phyloP scores from a whole-genome alignment of 2,329 filamentous ascomycete genomes.

The Colletotrichum lupini region DNA sequence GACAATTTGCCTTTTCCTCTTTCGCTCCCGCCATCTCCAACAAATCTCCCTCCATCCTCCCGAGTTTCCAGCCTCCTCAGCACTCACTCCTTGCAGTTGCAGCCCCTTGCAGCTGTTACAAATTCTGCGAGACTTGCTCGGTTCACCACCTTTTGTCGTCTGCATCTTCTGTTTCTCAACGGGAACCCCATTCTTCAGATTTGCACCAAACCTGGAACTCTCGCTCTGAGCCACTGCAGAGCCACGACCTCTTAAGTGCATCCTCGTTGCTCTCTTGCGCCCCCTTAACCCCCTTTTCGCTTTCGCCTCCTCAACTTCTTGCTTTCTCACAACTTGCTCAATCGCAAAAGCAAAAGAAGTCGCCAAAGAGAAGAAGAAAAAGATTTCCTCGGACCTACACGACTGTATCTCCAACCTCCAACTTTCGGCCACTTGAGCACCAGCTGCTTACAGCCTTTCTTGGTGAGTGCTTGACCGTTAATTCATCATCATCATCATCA shows the following conservation, averaged over 20 bases:
- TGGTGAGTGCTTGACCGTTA: conserved; percentile 30
- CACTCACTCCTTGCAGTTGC: background rate
- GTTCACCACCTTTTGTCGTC: conserved; percentile 24
- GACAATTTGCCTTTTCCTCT: conserved; percentile 19
- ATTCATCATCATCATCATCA: conserved; percentile 10
- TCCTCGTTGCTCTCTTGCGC: background rate
- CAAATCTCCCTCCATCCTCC: background rate
- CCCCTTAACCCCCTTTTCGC: background rate
- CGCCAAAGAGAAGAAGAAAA: background rate
- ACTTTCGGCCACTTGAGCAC: background rate
- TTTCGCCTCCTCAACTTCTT: background rate
- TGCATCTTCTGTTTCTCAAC: conserved; percentile 2
- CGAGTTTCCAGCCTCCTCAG: background rate
- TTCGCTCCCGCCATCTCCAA: conserved; percentile 1
- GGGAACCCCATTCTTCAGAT: conserved; percentile 7
- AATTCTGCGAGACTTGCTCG: conserved; percentile 14
- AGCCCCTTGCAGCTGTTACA: conserved; percentile 27
- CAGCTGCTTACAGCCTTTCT: conserved; percentile 7
- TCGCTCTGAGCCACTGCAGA: conserved; percentile 7
- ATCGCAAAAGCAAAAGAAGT: background rate
- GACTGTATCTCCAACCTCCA: background rate
- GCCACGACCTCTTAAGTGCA: background rate
- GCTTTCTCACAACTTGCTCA: background rate
- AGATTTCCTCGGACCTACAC: background rate
- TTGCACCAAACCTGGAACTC: background rate